These are phyloP conservation scores for Immersiella caudata DNA, from an alignment of 495 filamentous ascomycete species.

Conservation along the genomic window DNA sequence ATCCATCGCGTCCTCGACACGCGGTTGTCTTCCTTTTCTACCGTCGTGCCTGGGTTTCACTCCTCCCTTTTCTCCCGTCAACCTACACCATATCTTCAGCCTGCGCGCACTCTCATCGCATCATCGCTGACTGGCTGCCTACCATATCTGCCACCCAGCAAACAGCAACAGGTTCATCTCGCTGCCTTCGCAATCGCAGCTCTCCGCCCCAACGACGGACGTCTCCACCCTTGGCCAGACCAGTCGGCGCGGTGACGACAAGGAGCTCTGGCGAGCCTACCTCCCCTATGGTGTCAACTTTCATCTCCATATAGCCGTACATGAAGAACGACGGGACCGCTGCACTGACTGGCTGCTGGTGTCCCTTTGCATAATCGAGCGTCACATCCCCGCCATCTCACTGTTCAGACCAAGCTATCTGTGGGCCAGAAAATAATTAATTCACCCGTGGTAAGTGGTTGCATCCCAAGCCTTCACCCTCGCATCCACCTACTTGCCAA, in stretches of 20 bases:
- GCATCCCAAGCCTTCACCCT: constrained; percentile 25
- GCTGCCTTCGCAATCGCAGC: neutral
- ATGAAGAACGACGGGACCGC: constrained; percentile 23
- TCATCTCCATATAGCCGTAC: constrained; percentile 13
- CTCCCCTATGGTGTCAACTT: neutral
- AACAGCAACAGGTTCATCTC: neutral
- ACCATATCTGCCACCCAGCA: neutral
- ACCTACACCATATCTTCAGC: neutral
- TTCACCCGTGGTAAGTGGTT: constrained; percentile 31
- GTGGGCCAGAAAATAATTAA: constrained; percentile 23
- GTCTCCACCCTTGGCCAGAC: neutral
- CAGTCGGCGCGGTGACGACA: neutral
- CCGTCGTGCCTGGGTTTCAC: neutral
- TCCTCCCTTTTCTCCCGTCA: neutral
- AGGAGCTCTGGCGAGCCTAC: neutral
- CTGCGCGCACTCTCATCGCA: neutral
- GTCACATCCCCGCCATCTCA: constrained; percentile 22
- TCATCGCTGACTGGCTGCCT: neutral
- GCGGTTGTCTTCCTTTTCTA: constrained; percentile 1
- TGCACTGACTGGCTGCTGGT: constrained; percentile 26
- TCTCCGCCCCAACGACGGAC: neutral
- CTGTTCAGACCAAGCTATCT: constrained; percentile 7
- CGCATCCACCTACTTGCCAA: constrained; percentile 8
- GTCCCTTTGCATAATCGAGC: constrained; percentile 27
- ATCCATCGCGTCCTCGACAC: neutral